phyloP scores from a whole-genome alignment of 164 flowering plant species.

The Dillenia suffruticosa region DNA sequence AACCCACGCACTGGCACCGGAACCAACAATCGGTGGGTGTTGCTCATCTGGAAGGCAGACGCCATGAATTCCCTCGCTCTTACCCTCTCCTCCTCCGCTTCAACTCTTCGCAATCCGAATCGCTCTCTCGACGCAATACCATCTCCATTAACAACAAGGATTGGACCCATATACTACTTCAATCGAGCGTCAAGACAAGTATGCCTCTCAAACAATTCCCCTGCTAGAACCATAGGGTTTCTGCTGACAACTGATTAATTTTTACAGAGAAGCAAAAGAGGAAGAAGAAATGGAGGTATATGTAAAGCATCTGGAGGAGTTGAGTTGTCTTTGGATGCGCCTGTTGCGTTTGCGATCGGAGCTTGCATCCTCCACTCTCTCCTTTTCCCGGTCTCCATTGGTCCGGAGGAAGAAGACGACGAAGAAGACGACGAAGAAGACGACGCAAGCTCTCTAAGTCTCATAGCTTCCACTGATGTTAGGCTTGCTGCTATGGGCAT shows the following conservation, averaged over 20 bases:
- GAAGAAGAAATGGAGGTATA: neutral
- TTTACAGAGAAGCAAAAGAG: conserved; percentile 25
- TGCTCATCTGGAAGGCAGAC: too few species aligned
- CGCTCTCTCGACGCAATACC: too few species aligned
- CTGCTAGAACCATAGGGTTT: too few species aligned
- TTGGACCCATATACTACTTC: too few species aligned
- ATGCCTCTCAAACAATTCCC: too few species aligned
- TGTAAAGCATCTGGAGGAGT: conserved; percentile 42
- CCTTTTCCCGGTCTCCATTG: conserved; percentile 35
- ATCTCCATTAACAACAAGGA: too few species aligned
- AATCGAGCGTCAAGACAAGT: too few species aligned
- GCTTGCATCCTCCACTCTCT: conserved; percentile 67
- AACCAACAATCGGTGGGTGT: too few species aligned
- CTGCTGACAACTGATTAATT: neutral
- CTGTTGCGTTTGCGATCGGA: conserved; percentile 66
- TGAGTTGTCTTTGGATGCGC: conserved; percentile 62
- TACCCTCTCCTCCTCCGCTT: too few species aligned
- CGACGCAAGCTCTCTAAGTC: conserved; percentile 11
- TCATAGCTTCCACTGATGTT: conserved; percentile 45
- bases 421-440: conserved; percentile 22
- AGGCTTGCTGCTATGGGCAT: conserved; percentile 83
- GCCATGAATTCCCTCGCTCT: too few species aligned
- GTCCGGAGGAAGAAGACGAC: conserved; percentile 25
- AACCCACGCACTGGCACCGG: too few species aligned
- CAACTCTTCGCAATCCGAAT: too few species aligned